A percentile compares a stretch with the other conserved stretches of the same genome.
phyloP scores from a whole-genome alignment of 1,139 yeast genomes.

The Yamadazyma aaseri region DNA sequence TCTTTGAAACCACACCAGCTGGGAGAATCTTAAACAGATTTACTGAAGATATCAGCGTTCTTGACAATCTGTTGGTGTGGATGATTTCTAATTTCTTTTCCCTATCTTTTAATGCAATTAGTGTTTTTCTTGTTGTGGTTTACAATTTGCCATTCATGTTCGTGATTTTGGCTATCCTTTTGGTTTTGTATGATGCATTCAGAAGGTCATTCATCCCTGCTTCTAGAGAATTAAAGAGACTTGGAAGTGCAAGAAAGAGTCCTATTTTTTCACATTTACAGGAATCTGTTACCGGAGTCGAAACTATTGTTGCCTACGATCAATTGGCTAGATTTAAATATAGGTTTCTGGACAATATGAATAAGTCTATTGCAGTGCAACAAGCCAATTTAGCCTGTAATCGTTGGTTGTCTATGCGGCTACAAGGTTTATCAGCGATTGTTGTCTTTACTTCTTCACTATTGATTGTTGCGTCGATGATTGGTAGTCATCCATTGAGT shows the following conservation, averaged over 20 bases:
- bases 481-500: conserved; percentile 21
- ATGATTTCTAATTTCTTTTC: conserved; percentile 24
- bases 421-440: conserved; percentile 34
- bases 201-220: conserved; percentile 33
- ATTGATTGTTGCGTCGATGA: conserved; percentile 24
- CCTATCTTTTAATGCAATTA: conserved; percentile 22
- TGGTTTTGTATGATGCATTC: conserved; percentile 28
- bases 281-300: conserved; percentile 38
- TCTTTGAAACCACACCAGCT: conserved; percentile 45
- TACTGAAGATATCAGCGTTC: conserved; percentile 34
- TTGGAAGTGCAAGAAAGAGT: conserved; percentile 30
- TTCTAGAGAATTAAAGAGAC: conserved; percentile 37
- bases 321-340: conserved; percentile 28
- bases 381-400: conserved; percentile 25
- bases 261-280: conserved; percentile 38
- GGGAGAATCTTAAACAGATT: conserved; percentile 42
- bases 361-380: conserved; percentile 21
- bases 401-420: conserved; percentile 42
- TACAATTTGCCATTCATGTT: conserved; percentile 35
- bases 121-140: conserved; percentile 29
- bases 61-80: conserved; percentile 37
- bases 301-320: conserved; percentile 33
- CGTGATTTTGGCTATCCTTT: conserved; percentile 22
- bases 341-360: conserved; percentile 21
- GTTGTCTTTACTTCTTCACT: conserved; percentile 30